Percentiles rank a stretch among this genome's conserved stretches.
Conservation (phyloP, 306 rosid genomes). For the Sesbania bispinosa region DNA sequence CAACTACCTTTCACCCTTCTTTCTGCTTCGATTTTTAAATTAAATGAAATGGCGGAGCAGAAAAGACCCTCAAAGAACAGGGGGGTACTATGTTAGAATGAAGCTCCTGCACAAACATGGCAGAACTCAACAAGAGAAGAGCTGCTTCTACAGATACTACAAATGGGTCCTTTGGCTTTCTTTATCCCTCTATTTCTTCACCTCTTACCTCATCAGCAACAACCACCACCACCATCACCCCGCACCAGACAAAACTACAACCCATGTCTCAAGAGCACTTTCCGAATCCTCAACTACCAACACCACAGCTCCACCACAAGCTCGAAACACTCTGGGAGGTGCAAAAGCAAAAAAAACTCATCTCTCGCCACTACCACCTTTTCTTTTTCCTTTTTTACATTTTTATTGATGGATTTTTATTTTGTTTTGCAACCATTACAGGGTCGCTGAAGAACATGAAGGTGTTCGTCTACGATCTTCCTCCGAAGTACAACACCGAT, state of each 20-base stretch:
- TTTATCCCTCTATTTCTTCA: conserved; percentile 68
- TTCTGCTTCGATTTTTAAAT: too few species aligned
- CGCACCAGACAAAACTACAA: conserved; percentile 9
- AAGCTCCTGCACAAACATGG: conserved; percentile 65
- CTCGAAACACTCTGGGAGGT: too few species aligned
- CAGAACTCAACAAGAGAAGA: conserved; percentile 51
- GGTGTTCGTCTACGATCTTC: conserved; percentile 72
- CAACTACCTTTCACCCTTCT: too few species aligned
- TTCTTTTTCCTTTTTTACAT: too few species aligned
- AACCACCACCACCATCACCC: neutral
- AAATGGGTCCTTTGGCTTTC: conserved; percentile 88
- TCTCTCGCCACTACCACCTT: too few species aligned
- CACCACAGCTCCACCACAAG: conserved; percentile 2
- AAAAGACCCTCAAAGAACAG: conserved; percentile 38
- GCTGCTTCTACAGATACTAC: conserved; percentile 51
- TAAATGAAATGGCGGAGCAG: conserved; percentile 58
- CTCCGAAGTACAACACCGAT: conserved; percentile 61
- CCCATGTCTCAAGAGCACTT: conserved; percentile 48
- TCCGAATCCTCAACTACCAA: conserved; percentile 40
- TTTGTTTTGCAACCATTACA: too few species aligned
- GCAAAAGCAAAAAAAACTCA: too few species aligned
- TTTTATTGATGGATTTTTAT: too few species aligned
- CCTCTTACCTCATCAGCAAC: conserved; percentile 62
- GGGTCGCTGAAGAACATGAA: conserved; percentile 45
- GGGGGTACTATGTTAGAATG: conserved; percentile 82